Evolutionary conservation across 352 stramenopile genomes (phyloP).

Genomic region (Pythium phragmiticola): DNA sequence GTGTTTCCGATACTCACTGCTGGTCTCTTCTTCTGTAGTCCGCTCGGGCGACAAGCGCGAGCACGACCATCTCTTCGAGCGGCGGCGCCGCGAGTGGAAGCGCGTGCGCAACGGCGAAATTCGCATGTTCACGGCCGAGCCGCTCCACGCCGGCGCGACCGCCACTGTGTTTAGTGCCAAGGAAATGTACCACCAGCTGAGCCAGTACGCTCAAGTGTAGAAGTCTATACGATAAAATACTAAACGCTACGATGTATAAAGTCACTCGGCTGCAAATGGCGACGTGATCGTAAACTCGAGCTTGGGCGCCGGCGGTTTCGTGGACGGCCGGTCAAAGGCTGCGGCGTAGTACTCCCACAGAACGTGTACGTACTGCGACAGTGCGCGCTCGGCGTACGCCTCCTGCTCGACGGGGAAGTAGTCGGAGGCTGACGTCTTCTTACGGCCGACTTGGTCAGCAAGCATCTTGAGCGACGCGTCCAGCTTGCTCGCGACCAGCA

Average conservation of each 20-base stretch:
- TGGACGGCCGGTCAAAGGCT: constrained; percentile 51
- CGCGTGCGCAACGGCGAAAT: constrained; percentile 64
- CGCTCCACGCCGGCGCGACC: constrained; percentile 64
- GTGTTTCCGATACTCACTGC: not conserved
- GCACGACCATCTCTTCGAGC: constrained; percentile 75
- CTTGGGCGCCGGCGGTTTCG: constrained; percentile 55
- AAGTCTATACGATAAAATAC: constrained; percentile 5
- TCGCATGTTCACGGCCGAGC: constrained; percentile 72
- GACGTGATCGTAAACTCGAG: constrained; percentile 83
- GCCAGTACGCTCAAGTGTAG: constrained; percentile 67
- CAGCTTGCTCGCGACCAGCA: constrained; percentile 80
- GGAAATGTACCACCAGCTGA: constrained; percentile 77
- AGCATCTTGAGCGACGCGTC: constrained; percentile 88
- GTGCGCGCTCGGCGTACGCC: constrained; percentile 67
- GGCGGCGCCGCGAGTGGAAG: constrained; percentile 72
- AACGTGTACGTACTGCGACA: constrained; percentile 78
- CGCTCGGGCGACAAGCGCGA: constrained; percentile 69
- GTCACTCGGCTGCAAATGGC: constrained; percentile 63
- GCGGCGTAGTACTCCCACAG: constrained; percentile 82
- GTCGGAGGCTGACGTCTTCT: not conserved
- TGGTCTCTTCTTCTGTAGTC: constrained; percentile 27
- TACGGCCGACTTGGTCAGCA: constrained; percentile 55
- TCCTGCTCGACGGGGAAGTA: constrained; percentile 71
- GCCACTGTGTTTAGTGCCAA: constrained; percentile 72
- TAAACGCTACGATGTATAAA: not conserved